phyloP scores from a whole-genome alignment of 2,329 filamentous ascomycete species.

The Epichloe elymi region DNA sequence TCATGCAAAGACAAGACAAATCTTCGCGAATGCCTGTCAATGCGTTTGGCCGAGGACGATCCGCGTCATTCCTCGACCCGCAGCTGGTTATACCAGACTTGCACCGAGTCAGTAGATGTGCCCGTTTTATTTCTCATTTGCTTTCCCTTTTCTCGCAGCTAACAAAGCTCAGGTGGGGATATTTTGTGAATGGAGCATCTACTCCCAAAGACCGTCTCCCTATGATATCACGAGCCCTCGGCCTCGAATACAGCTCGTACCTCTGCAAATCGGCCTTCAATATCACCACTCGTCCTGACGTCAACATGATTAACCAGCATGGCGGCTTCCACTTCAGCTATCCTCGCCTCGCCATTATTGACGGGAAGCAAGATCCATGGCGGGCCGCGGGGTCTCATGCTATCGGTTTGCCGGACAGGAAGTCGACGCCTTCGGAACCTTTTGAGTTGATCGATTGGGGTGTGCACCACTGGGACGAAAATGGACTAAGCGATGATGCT shows the following conservation, averaged over 20 bases:
- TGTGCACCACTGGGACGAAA: slow-evolving; percentile 74
- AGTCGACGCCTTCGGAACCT: slow-evolving; percentile 51
- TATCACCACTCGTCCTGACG: slow-evolving; percentile 48
- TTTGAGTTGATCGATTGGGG: slow-evolving; percentile 61
- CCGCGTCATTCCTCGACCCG: slow-evolving; percentile 14
- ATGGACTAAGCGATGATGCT: slow-evolving; percentile 39
- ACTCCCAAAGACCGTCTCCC: slow-evolving; percentile 50
- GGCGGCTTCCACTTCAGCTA: slow-evolving; percentile 63
- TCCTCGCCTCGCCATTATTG: slow-evolving; percentile 60
- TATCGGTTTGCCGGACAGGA: slow-evolving; percentile 41
- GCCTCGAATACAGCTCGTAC: slow-evolving; percentile 46
- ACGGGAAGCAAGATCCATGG: slow-evolving; percentile 73
- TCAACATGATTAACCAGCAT: slow-evolving; percentile 59
- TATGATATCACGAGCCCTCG: slow-evolving; percentile 61
- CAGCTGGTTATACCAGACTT: slow-evolving; percentile 40
- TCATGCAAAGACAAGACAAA: slow-evolving; percentile 13
- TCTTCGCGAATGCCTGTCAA: slow-evolving; percentile 19
- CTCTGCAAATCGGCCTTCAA: slow-evolving; percentile 59
- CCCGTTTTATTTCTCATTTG: neutral
- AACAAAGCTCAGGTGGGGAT: slow-evolving; percentile 52
- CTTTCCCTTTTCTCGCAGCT: neutral
- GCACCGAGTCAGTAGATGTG: slow-evolving; percentile 32
- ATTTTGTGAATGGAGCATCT: slow-evolving; percentile 58
- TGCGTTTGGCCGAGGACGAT: slow-evolving; percentile 10
- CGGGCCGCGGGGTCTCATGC: slow-evolving; percentile 59